Evolutionary conservation across 2,329 filamentous ascomycete species (phyloP), one percentile per base, ranked within the genome.

Genomic region (Trichoderma hamatum): DNA sequence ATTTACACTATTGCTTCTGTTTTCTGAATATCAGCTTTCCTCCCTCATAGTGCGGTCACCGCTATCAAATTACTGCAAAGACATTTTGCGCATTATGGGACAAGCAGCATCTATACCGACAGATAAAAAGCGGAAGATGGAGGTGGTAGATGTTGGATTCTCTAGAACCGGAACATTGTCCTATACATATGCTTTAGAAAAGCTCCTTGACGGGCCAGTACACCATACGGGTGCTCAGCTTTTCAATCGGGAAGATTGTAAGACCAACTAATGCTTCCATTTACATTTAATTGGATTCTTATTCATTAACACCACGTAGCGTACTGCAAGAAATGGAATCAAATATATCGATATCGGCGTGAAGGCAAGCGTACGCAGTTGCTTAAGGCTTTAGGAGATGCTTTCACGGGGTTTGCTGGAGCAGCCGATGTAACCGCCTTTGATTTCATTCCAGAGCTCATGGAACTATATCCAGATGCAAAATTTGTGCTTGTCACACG

Each of bases 301-400:
- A 60, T 5, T 28, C 6, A 3, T 43, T 30, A 10, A 34, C n/a
- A 32, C 34, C 11, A 2, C 13, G 1, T 16, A 51, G 59, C 19
- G 4, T 62, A 62, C 24, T 62, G 59, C 43, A 51, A 26, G n/a
- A 51, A 62, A 51, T 62, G 59, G 59, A 62, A 62, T 24, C 59
- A 19, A n/a, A n/a, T 62, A 51, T 62, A 62, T 24, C 28, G 7
- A 62, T 34, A 62, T 7, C 28, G 3, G 28, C 59, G 59, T 1
- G 28, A 51, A 10, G 59, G 59, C 3, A 11, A 62, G 6, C 59
- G 13, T 30, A 24, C 39, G 3, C 43, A 51, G 13, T 6, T 62
- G 10, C n/a, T 62, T 9, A 32, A 51, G 19, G 59, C 43, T 6
- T 19, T 62, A 14, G 11, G 32, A 10, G 59, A 51, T 21, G 59